Evolutionary conservation across 805 yeast genomes (phyloP).

Genomic region (Teunomyces stri): DNA sequence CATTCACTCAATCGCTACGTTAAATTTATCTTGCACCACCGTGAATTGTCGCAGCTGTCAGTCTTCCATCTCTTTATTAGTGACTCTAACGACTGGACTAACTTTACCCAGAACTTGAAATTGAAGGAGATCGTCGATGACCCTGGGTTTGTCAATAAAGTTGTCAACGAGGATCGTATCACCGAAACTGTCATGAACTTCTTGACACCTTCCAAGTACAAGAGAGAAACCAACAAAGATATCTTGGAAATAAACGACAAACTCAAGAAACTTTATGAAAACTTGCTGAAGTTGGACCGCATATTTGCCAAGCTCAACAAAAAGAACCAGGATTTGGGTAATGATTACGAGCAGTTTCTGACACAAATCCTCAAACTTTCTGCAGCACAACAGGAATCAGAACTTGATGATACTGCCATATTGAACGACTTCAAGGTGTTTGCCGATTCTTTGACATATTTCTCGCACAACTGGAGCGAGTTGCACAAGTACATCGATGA

Average conservation of each 20-base stretch:
- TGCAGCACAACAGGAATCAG: conserved; percentile 41
- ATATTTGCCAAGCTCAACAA: conserved; percentile 71
- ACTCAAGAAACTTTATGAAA: conserved; percentile 80
- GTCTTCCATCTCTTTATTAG: conserved; percentile 65
- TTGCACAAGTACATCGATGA: conserved; percentile 60
- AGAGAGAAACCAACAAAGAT: conserved; percentile 72
- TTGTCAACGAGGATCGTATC: conserved; percentile 68
- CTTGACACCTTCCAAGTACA: conserved; percentile 66
- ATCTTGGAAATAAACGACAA: conserved; percentile 66
- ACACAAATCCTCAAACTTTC: conserved; percentile 68
- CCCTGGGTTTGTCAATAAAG: conserved; percentile 28
- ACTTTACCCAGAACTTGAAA: conserved; percentile 59
- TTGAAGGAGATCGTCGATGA: conserved; percentile 20
- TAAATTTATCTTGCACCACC: conserved; percentile 71
- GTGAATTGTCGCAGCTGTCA: conserved; percentile 64
- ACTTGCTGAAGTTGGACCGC: conserved; percentile 72
- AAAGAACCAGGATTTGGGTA: conserved; percentile 68
- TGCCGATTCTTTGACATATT: conserved; percentile 35
- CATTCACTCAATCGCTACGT: conserved; percentile 77
- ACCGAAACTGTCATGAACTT: conserved; percentile 92
- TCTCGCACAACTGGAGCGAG: conserved; percentile 39
- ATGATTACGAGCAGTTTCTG: conserved; percentile 71
- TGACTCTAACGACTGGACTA: conserved; percentile 72
- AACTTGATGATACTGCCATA: conserved; percentile 15
- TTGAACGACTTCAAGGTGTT: conserved; percentile 34